A percentile compares a stretch with the other conserved stretches of the same genome.
These are phyloP conservation scores for Scolecobasidium constrictum DNA, from an alignment of 2,329 filamentous ascomycete species.

Conservation along the genomic window DNA sequence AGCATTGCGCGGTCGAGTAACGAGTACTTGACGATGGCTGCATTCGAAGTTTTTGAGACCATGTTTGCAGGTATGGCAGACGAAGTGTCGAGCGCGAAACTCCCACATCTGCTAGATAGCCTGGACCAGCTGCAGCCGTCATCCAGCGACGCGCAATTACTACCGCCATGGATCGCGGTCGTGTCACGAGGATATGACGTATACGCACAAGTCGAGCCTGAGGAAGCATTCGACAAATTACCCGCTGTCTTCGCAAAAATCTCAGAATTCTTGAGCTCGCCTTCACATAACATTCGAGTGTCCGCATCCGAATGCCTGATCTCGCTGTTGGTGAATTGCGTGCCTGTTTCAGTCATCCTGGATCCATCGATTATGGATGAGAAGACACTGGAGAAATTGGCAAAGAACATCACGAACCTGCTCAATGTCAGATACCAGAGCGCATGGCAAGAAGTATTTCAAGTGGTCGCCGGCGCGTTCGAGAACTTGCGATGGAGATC, in stretches of 20 bases:
- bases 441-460: slow-evolving; percentile 92
- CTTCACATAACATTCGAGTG: slow-evolving; percentile 84
- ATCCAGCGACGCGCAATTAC: slow-evolving; percentile 84
- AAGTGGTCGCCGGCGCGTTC: slow-evolving; percentile 76
- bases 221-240: slow-evolving; percentile 85
- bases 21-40: slow-evolving; percentile 91
- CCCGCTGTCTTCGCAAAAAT: slow-evolving; percentile 77
- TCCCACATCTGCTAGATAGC: slow-evolving; percentile 79
- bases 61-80: slow-evolving; percentile 89
- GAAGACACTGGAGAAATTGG: slow-evolving; percentile 73
- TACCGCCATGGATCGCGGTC: slow-evolving; percentile 95
- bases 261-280: slow-evolving; percentile 69
- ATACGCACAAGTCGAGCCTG: slow-evolving; percentile 73
- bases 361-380: slow-evolving; percentile 90
- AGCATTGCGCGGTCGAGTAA: slow-evolving; percentile 83
- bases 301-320: slow-evolving; percentile 92
- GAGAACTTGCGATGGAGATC: slow-evolving; percentile 78
- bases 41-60: slow-evolving; percentile 95
- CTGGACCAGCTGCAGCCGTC: slow-evolving; percentile 87
- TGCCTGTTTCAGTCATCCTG: slow-evolving; percentile 71
- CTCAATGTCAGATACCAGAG: slow-evolving; percentile 86
- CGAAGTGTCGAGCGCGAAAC: slow-evolving; percentile 77
- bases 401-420: slow-evolving; percentile 60
- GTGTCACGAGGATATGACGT: slow-evolving; percentile 91
- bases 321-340: slow-evolving; percentile 82